Evolutionary conservation across 179 eudicot species (phyloP).

Genomic region (Heliamphora pulchella): DNA sequence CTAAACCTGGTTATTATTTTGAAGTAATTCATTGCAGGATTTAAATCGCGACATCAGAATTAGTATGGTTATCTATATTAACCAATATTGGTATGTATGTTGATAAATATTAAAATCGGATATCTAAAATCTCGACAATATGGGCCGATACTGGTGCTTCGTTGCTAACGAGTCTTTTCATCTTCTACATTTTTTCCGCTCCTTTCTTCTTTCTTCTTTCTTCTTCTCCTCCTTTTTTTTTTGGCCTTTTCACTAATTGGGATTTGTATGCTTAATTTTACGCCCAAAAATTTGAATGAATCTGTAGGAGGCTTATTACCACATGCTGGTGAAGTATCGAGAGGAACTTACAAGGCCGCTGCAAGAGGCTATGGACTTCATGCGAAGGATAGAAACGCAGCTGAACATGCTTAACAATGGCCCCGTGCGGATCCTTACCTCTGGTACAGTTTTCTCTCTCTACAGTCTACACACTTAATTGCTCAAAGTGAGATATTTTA

Average conservation of each 20-base stretch:
- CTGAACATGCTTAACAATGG: conserved; percentile 56
- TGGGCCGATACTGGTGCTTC: not conserved
- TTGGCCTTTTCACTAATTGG: not conserved
- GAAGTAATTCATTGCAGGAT: no score
- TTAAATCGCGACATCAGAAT: no score
- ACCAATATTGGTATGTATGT: no score
- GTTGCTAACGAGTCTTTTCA: conserved; percentile 1
- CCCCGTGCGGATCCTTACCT: conserved; percentile 44
- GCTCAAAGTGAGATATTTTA: not conserved
- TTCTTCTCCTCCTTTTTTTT: not conserved
- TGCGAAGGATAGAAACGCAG: conserved; percentile 73
- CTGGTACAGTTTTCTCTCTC: conserved; percentile 33
- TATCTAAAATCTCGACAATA: no score
- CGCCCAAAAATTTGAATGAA: not conserved
- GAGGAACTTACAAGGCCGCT: conserved; percentile 83
- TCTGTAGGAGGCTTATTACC: conserved; percentile 78
- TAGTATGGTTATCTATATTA: no score
- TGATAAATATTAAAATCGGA: no score
- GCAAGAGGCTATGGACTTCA: conserved; percentile 94
- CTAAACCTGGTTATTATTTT: not conserved
- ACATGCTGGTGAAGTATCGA: conserved; percentile 83
- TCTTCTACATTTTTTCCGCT: not conserved
- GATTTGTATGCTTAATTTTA: not conserved
- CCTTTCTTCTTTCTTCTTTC: not conserved
- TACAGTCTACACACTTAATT: conserved; percentile 5